Evolutionary conservation across 164 flowering plant species (phyloP).

Genomic region (Vitis amurensis): DNA sequence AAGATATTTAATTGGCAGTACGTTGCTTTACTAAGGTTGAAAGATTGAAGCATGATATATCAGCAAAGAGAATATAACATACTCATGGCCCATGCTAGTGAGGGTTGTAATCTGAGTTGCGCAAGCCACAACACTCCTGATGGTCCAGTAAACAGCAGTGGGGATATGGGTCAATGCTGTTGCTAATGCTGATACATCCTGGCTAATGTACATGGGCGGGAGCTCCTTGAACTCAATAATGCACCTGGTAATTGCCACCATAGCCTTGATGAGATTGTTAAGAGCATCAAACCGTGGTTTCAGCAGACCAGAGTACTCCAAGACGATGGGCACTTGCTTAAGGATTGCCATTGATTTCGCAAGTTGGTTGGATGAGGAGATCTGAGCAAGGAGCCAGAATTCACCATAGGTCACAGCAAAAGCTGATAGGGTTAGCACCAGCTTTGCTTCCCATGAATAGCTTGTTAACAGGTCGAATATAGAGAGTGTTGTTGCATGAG

Average conservation of each 20-base stretch:
- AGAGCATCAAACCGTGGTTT: slow-evolving; percentile 46
- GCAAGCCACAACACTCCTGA: slow-evolving; percentile 32
- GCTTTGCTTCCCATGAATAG: slow-evolving; percentile 37
- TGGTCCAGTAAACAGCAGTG: slow-evolving; percentile 44
- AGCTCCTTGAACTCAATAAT: slow-evolving; percentile 47
- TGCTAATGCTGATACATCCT: slow-evolving; percentile 32
- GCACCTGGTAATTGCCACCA: slow-evolving; percentile 45
- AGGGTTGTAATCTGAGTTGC: slow-evolving; percentile 35
- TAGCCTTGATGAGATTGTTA: slow-evolving; percentile 31
- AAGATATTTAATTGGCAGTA: no score
- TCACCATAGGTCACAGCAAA: slow-evolving; percentile 41
- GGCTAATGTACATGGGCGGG: slow-evolving; percentile 36
- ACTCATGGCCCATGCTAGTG: slow-evolving; percentile 38
- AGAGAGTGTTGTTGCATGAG: slow-evolving; percentile 21
- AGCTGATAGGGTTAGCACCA: slow-evolving; percentile 36
- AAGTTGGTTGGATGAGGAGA: slow-evolving; percentile 28
- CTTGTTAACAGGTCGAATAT: slow-evolving; percentile 17
- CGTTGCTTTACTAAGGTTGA: no score
- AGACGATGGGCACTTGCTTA: slow-evolving; percentile 26
- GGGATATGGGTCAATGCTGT: slow-evolving; percentile 33
- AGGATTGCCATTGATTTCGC: slow-evolving; percentile 40
- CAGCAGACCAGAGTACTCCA: slow-evolving; percentile 16
- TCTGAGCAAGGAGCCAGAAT: slow-evolving; percentile 37
- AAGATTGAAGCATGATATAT: no score
- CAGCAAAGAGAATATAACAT: neutral